Conservation (phyloP, 345 rosid species). For the Salix koriyanagi region DNA sequence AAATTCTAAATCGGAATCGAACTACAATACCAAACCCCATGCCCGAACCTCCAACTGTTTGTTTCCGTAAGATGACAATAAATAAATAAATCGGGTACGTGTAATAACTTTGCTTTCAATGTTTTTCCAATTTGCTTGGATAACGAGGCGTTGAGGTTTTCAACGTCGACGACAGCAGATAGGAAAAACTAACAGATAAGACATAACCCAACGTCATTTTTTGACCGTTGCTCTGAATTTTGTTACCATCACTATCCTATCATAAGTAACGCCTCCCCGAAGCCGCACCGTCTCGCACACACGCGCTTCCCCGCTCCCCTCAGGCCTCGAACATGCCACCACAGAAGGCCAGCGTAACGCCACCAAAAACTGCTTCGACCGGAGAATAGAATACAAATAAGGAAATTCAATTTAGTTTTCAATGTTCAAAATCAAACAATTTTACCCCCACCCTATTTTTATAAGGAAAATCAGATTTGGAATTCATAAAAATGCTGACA, state of each 20-base stretch:
- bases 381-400: no score
- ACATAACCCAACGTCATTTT: conserved; percentile 8
- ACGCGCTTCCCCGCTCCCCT: not conserved
- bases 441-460: not conserved
- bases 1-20: no score
- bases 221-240: conserved; percentile 1
- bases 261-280: not conserved
- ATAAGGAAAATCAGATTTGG: no score
- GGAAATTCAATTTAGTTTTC: not conserved
- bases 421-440: not conserved
- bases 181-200: no score
- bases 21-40: no score
- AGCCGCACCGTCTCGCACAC: conserved; percentile 1
- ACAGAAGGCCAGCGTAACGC: no score
- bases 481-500: no score
- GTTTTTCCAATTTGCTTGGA: not conserved
- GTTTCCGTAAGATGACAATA: no score
- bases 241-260: not conserved
- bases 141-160: not conserved
- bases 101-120: no score
- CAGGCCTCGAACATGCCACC: not conserved
- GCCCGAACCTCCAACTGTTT: no score
- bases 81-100: no score
- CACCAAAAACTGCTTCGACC: no score
- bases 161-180: not conserved